Evolutionary conservation across 2,329 filamentous ascomycete genomes (phyloP).

Genomic region (Fusarium subtropicale): DNA sequence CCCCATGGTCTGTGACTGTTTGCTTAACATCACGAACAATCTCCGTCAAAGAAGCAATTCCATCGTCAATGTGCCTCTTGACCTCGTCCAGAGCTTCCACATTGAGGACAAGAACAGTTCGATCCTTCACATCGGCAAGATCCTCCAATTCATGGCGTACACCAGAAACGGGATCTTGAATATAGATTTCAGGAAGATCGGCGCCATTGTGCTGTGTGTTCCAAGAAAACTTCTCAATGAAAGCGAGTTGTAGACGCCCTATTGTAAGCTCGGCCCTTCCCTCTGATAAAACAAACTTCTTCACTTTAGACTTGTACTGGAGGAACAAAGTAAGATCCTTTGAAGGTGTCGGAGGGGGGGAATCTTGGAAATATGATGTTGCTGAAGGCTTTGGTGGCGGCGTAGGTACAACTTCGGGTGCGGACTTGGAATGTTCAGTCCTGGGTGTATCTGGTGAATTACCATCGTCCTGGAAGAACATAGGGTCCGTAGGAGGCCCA

Average conservation of each 20-base stretch:
- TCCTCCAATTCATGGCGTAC: constrained; percentile 98
- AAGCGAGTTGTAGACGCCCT: constrained; percentile 89
- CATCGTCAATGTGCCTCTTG: constrained; percentile 95
- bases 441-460: constrained; percentile 33
- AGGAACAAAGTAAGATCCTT: constrained; percentile 95
- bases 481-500: constrained; percentile 65
- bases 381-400: constrained; percentile 58
- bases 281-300: constrained; percentile 91
- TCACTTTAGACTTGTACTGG: constrained; percentile 96
- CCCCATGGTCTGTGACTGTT: constrained; percentile 84
- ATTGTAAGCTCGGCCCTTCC: constrained; percentile 87
- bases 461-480: constrained; percentile 45
- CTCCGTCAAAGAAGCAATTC: constrained; percentile 80
- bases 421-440: constrained; percentile 38
- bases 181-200: constrained; percentile 96
- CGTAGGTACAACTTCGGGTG: constrained; percentile 44
- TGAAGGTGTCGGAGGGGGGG: constrained; percentile 72
- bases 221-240: constrained; percentile 99
- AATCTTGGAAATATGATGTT: constrained; percentile 67
- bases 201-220: constrained; percentile 94
- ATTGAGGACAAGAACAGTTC: constrained; percentile 94
- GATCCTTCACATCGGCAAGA: constrained; percentile 90
- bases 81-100: constrained; percentile 95
- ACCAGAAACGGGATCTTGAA: constrained; percentile 94
- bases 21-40: constrained; percentile 89